Evolutionary conservation across 352 stramenopile species (phyloP).

Genomic region (Globisporangium viniferum): DNA sequence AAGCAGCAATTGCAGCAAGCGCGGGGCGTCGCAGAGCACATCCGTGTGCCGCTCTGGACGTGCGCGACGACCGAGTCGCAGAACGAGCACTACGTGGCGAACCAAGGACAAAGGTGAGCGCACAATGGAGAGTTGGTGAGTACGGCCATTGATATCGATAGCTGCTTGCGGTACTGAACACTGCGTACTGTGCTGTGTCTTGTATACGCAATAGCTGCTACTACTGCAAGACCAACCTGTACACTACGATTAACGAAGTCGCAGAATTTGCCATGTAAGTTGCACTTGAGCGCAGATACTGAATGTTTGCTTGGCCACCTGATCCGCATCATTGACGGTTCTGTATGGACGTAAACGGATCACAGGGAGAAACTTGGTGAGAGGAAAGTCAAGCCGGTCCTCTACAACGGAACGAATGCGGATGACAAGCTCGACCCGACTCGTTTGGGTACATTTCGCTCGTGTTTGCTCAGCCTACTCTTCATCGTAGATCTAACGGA

Average conservation of each 20-base stretch:
- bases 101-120: slow-evolving; percentile 81
- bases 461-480: not conserved
- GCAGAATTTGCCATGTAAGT: slow-evolving; percentile 48
- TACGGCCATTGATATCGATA: not conserved
- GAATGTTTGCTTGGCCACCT: not conserved
- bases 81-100: slow-evolving; percentile 91
- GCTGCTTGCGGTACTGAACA: not conserved
- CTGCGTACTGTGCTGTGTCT: not conserved
- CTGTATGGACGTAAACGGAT: not conserved
- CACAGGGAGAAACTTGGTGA: slow-evolving; percentile 23
- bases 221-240: slow-evolving; percentile 98
- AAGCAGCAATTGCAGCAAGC: slow-evolving; percentile 86
- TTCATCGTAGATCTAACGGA: not conserved
- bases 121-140: not conserved
- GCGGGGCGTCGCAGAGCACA: slow-evolving; percentile 73
- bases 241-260: slow-evolving; percentile 91
- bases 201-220: slow-evolving; percentile 78
- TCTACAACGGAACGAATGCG: slow-evolving; percentile 98
- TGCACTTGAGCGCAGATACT: not conserved
- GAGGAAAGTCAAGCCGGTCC: slow-evolving; percentile 22
- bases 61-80: slow-evolving; percentile 82
- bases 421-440: slow-evolving; percentile 94
- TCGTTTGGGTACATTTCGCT: slow-evolving; percentile 21
- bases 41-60: slow-evolving; percentile 89
- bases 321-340: not conserved